Percentiles rank a stretch among this genome's conserved stretches.
Evolutionary conservation across 1,284 basidiomycete species (phyloP).

Genomic region (Pseudozyma hubeiensis): DNA sequence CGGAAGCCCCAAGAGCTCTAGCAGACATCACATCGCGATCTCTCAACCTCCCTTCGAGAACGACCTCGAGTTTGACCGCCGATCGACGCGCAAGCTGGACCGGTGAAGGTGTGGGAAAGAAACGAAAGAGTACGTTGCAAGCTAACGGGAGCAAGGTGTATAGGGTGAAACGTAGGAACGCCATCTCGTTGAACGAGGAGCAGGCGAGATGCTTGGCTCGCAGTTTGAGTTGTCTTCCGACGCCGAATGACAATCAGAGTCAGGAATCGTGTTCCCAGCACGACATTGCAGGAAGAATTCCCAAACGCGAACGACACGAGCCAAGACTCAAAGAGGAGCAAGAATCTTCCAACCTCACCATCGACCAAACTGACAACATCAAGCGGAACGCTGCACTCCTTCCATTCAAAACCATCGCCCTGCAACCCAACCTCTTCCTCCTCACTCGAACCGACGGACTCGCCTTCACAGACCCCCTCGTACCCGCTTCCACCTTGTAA

Average conservation of each 20-base stretch:
- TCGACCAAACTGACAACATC: too few relatives aligned
- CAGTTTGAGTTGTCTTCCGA: background rate
- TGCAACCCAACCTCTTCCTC: conserved; percentile 18
- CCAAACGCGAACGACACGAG: too few relatives aligned
- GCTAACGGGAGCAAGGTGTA: background rate
- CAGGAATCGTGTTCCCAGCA: too few relatives aligned
- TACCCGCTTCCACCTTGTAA: background rate
- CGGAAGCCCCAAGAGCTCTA: too few relatives aligned
- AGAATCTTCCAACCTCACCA: too few relatives aligned
- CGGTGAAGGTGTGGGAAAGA: background rate
- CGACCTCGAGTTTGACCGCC: too few relatives aligned
- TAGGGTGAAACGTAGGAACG: conserved; percentile 3
- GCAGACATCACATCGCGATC: too few relatives aligned
- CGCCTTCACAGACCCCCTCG: conserved; percentile 1
- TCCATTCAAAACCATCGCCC: background rate
- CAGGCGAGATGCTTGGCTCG: background rate
- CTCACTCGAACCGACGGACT: conserved; percentile 19
- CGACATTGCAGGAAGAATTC: too few relatives aligned
- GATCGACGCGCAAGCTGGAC: background rate
- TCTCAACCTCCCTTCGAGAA: too few relatives aligned
- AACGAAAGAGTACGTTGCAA: background rate
- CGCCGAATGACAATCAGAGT: background rate
- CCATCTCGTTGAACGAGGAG: conserved; percentile 7
- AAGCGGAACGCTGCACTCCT: background rate
- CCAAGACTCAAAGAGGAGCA: too few relatives aligned